Evolutionary conservation across 352 stramenopile species (phyloP).

Genomic region (Pythium volutum): DNA sequence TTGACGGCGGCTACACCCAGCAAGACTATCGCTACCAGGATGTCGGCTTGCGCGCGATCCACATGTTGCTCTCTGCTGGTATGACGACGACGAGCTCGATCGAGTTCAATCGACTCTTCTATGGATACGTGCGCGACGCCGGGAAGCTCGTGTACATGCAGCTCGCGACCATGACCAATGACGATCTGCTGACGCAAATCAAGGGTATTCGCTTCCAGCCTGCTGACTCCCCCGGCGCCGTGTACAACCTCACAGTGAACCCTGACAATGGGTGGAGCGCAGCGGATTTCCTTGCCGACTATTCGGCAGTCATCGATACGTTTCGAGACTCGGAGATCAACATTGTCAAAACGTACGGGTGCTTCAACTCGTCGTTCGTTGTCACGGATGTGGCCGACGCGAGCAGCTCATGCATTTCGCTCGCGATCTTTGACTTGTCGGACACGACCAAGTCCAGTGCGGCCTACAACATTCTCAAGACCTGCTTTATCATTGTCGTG

Average conservation of each 20-base stretch:
- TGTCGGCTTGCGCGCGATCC: conserved; percentile 74
- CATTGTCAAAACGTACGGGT: conserved; percentile 76
- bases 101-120: conserved; percentile 56
- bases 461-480: conserved; percentile 86
- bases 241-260: conserved; percentile 57
- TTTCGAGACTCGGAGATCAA: conserved; percentile 63
- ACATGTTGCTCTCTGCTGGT: conserved; percentile 59
- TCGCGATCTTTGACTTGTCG: conserved; percentile 86
- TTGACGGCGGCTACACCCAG: conserved; percentile 77
- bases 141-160: conserved; percentile 54
- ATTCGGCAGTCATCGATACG: conserved; percentile 34
- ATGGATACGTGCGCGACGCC: conserved; percentile 64
- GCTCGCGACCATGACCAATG: conserved; percentile 51
- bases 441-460: conserved; percentile 41
- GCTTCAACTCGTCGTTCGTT: conserved; percentile 63
- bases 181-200: conserved; percentile 33
- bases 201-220: conserved; percentile 49
- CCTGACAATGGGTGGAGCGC: conserved; percentile 56
- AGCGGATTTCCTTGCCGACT: conserved; percentile 33
- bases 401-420: conserved; percentile 58
- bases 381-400: conserved; percentile 45
- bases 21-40: conserved; percentile 84
- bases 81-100: conserved; percentile 33
- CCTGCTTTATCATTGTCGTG: conserved; percentile 83
- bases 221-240: conserved; percentile 24